Conservation (phyloP, 2,329 filamentous ascomycete genomes). For the Xylaria polymorpha region DNA sequence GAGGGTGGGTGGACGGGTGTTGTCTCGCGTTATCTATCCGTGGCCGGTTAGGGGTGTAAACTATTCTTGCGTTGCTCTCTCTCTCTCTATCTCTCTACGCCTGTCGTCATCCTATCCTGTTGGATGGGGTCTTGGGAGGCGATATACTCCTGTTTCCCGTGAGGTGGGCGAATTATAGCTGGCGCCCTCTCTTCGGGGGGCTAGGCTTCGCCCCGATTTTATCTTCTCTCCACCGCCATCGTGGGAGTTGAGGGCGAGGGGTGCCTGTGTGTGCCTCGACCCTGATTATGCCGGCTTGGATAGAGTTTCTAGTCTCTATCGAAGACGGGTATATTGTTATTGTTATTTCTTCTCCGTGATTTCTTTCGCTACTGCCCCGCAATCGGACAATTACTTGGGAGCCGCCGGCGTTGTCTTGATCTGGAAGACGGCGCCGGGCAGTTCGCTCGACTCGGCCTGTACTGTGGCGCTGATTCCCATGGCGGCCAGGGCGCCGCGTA, state of each 20-base stretch:
- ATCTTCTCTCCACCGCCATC: no score
- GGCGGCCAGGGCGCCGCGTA: conserved; percentile 90
- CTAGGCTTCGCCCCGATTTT: neutral
- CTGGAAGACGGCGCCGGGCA: conserved; percentile 92
- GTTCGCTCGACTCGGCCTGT: conserved; percentile 86
- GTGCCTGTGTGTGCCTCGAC: neutral
- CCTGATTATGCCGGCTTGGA: neutral
- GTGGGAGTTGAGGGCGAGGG: neutral
- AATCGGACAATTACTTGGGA: conserved; percentile 17
- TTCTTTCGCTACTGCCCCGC: neutral
- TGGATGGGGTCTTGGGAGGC: neutral
- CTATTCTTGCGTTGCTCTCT: neutral
- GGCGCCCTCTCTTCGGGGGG: neutral
- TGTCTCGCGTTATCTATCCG: neutral
- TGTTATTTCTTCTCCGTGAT: neutral
- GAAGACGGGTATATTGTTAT: neutral
- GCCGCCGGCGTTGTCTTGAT: conserved; percentile 80
- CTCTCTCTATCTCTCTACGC: neutral
- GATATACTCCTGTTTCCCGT: neutral
- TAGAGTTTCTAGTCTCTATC: neutral
- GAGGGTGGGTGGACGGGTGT: neutral
- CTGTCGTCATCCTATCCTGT: neutral
- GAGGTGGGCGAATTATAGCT: neutral
- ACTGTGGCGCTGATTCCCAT: conserved; percentile 92
- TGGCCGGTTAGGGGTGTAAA: neutral